Evolutionary conservation across 192 early-diverging fungal species (phyloP).

Genomic region (Blastocladiella britannica): DNA sequence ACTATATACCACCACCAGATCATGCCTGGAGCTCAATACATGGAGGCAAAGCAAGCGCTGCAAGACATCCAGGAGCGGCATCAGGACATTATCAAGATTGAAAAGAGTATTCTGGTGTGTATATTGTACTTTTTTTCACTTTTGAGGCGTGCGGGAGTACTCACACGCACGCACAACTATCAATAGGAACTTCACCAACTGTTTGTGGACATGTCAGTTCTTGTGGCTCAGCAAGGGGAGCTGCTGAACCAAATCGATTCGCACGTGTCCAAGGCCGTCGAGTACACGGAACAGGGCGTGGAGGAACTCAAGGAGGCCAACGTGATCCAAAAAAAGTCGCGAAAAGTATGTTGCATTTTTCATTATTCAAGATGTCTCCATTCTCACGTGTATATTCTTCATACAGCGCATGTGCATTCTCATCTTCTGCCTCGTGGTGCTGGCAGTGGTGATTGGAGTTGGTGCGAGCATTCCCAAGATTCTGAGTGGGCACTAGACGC

Average conservation of each 20-base stretch:
- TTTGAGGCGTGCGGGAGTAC: too few species aligned
- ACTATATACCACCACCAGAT: constrained; percentile 20
- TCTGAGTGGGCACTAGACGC: too few species aligned
- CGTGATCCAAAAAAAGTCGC: background rate
- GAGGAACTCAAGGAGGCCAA: background rate
- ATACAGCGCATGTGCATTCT: background rate
- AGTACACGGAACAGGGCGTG: background rate
- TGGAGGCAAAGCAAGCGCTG: constrained; percentile 49
- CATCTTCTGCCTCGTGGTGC: background rate
- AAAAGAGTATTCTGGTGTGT: constrained; percentile 60
- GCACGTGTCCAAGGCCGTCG: background rate
- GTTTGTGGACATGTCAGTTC: constrained; percentile 71
- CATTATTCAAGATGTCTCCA: background rate
- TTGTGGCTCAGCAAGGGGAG: constrained; percentile 55
- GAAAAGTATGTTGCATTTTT: background rate
- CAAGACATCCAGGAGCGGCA: constrained; percentile 68
- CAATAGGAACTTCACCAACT: constrained; percentile 63
- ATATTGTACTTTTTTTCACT: background rate
- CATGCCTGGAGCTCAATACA: constrained; percentile 42
- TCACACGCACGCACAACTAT: too few species aligned
- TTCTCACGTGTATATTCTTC: background rate
- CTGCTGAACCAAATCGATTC: constrained; percentile 45
- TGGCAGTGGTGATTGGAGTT: background rate
- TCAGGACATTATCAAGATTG: constrained; percentile 68
- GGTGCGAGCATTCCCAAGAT: too few species aligned